These are phyloP conservation scores for Salix exigua DNA, from an alignment of 345 rosid genomes.

Conservation along the genomic window DNA sequence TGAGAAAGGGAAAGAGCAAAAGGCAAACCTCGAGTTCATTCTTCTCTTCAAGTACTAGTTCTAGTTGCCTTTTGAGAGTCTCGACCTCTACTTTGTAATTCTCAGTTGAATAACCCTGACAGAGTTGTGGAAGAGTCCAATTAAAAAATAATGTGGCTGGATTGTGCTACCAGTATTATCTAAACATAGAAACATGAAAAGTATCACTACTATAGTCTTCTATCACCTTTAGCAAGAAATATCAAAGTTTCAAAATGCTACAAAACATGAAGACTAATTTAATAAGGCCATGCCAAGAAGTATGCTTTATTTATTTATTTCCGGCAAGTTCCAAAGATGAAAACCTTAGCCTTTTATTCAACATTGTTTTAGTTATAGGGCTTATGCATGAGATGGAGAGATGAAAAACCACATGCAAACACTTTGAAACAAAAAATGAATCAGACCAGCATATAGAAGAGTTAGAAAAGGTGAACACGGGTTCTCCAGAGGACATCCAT, in stretches of 20 bases:
- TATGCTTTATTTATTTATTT: neutral
- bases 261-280: neutral
- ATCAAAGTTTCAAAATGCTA: neutral
- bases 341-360: neutral
- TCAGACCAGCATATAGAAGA: neutral
- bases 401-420: neutral
- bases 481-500: neutral
- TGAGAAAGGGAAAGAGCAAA: neutral
- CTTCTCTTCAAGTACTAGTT: conserved; percentile 53
- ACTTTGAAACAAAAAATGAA: neutral
- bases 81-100: conserved; percentile 41
- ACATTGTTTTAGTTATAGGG: neutral
- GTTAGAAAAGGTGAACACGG: neutral
- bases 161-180: neutral
- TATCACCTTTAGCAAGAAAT: neutral
- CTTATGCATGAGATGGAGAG: neutral
- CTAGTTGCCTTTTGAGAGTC: conserved; percentile 56
- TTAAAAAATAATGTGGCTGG: neutral
- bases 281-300: neutral
- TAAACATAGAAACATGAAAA: neutral
- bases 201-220: neutral
- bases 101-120: conserved; percentile 38
- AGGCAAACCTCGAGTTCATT: conserved; percentile 61
- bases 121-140: neutral
- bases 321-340: neutral